Conservation (phyloP, 306 rosid species). For the Phaseolus lunatus region DNA sequence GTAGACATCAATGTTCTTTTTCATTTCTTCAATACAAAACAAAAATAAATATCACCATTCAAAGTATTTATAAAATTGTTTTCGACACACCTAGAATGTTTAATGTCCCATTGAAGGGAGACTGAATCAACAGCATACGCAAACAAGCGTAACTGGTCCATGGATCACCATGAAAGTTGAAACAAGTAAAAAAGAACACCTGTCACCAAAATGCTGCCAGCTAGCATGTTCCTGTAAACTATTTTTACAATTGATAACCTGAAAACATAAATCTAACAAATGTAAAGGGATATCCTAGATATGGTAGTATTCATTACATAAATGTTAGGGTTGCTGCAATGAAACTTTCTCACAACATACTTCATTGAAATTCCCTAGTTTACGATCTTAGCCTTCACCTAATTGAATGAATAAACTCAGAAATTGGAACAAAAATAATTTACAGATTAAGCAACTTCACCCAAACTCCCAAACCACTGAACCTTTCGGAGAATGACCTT, state of each 20-base stretch:
- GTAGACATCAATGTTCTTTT: constrained; percentile 19
- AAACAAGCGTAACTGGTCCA: constrained; percentile 9
- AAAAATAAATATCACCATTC: constrained; percentile 3
- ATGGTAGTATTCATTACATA: neutral
- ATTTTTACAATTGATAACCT: constrained; percentile 2
- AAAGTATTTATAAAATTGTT: neutral
- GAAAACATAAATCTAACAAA: constrained; percentile 23
- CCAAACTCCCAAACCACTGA: neutral
- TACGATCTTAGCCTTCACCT: neutral
- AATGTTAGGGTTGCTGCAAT: neutral
- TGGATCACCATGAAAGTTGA: neutral
- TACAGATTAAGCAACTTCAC: constrained; percentile 16
- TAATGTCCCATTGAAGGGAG: constrained; percentile 8
- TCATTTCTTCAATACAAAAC: constrained; percentile 5
- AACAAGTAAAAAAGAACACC: neutral
- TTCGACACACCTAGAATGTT: neutral
- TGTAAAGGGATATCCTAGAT: constrained; percentile 18
- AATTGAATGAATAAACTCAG: constrained; percentile 28
- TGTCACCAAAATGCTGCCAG: constrained; percentile 1
- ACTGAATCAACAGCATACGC: neutral
- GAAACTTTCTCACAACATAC: constrained; percentile 12
- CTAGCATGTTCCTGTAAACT: constrained; percentile 17
- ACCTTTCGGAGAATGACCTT: neutral
- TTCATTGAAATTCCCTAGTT: constrained; percentile 18
- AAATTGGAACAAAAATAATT: constrained; percentile 1